Conservation (phyloP, 371 early-diverging fungal genomes). For the Lichtheimia ornata region DNA sequence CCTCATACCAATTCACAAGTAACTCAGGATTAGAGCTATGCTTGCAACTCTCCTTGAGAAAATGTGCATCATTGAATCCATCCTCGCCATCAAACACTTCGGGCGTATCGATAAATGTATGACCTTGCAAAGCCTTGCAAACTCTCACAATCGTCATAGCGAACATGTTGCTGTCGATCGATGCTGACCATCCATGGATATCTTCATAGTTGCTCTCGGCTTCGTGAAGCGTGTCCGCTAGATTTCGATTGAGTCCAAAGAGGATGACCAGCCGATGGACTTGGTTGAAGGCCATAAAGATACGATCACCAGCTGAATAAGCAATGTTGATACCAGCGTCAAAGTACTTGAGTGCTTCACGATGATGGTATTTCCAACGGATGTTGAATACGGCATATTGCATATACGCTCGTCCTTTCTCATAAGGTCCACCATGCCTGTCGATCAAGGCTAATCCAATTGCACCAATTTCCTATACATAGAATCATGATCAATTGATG, state of each 20-base stretch:
- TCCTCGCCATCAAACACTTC: conserved; percentile 46
- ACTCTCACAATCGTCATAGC: conserved; percentile 41
- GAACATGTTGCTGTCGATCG: conserved; percentile 35
- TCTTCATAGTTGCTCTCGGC: conserved; percentile 40
- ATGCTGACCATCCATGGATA: conserved; percentile 38
- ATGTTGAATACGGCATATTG: conserved; percentile 31
- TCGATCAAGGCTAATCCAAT: conserved; percentile 31
- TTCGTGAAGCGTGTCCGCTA: conserved; percentile 26
- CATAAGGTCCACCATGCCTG: conserved; percentile 27
- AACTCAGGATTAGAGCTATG: conserved; percentile 33
- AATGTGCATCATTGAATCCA: conserved; percentile 41
- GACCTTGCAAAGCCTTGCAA: conserved; percentile 42
- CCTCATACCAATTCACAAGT: conserved; percentile 42
- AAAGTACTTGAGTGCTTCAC: conserved; percentile 22
- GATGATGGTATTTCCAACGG: conserved; percentile 37
- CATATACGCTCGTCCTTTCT: conserved; percentile 33
- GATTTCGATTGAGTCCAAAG: conserved; percentile 23
- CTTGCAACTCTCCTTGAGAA: conserved; percentile 35
- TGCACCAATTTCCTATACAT: conserved; percentile 29
- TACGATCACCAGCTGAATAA: conserved; percentile 39
- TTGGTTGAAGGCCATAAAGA: conserved; percentile 37
- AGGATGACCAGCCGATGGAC: conserved; percentile 24
- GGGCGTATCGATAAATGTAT: conserved; percentile 25
- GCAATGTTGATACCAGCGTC: conserved; percentile 14
- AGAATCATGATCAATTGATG: conserved; percentile 7